Base-by-base conservation (phyloP, 2,329 filamentous ascomycete genomes). In the Pseudonectria buxi region DNA sequence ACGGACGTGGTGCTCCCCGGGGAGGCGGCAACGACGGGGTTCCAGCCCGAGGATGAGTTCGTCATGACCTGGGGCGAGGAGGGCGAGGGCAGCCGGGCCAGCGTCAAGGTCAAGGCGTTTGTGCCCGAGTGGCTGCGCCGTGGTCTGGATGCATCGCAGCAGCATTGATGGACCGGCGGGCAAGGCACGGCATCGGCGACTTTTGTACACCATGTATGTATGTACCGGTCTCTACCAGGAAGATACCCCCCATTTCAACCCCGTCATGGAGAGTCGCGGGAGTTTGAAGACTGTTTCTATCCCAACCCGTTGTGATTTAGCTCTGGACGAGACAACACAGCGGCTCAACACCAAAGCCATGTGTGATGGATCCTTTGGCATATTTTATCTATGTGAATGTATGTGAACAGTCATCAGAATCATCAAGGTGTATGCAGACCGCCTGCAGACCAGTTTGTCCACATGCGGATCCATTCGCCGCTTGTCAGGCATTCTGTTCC, bases 1-100 rank as follows among this genome's bases (percentile, higher is more conserved):
- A 94, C 86, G 5, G 83, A 87, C 54, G 65, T 92, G 31, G 68
- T 69, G 24, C 65, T 92, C 35, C 83, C 83, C 3, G 83, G 79
- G 5, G 76, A 76, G 37, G 78, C 83, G 44, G 72, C 74, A 0
- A 73, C 74, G 5, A 78, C 80, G 1, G 74, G 73, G 13, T 86
- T 71, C 55, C 75, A 66, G 40, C 70, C 74, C 0, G 71, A 69
- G 1, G 71, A 80, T 39, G 74, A 83, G 59, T 84, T 83, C 49
- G 66, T 75, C 40, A 57, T 84, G 24, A 64, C 69, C 24, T 71
- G 69, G 67, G 63, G 60, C 26, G 66, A 67, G 16, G 68, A 67
- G 29, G 64, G 44, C 13, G 65, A 64, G 29, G 65, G 49, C 2
- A 55, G 53, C 11, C 51, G 53, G 47, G 53, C 45, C 28, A 36